Evolutionary conservation across 1,284 basidiomycete genomes (phyloP).

Genomic region (Ceratobasidium sp.): DNA sequence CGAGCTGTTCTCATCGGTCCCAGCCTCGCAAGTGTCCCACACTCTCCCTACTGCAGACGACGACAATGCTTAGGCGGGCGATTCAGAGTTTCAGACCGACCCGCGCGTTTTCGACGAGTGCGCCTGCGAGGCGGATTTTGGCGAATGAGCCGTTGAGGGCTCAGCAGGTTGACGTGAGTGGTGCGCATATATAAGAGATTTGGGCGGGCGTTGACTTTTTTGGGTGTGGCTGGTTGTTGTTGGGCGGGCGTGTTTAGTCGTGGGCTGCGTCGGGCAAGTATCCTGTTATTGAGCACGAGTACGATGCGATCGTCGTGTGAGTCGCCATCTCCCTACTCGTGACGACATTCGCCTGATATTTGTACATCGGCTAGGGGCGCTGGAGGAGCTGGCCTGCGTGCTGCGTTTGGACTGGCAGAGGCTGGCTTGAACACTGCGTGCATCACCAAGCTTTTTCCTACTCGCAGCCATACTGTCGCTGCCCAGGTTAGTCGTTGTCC

Average conservation of each 20-base stretch:
- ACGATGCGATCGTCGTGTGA: slow-evolving; percentile 96
- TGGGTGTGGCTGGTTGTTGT: not conserved
- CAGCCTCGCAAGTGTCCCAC: slow-evolving; percentile 17
- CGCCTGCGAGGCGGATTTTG: slow-evolving; percentile 69
- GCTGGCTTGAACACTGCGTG: slow-evolving; percentile 98
- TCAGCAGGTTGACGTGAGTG: slow-evolving; percentile 77
- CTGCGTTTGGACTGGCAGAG: slow-evolving; percentile 98
- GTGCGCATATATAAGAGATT: not conserved
- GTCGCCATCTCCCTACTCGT: slow-evolving; percentile 54
- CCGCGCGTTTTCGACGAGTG: slow-evolving; percentile 71
- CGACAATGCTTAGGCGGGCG: slow-evolving; percentile 16
- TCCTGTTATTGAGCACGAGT: slow-evolving; percentile 97
- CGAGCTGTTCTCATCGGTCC: not conserved
- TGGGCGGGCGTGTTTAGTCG: not conserved
- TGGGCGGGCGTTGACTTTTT: too few species aligned
- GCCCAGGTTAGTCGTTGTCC: slow-evolving; percentile 77
- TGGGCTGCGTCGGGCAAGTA: slow-evolving; percentile 55
- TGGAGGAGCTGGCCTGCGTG: slow-evolving; percentile 97
- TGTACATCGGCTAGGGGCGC: slow-evolving; percentile 73
- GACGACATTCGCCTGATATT: not conserved
- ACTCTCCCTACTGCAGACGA: slow-evolving; percentile 15
- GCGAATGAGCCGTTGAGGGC: slow-evolving; percentile 83
- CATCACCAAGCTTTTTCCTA: slow-evolving; percentile 99
- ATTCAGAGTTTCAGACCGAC: slow-evolving; percentile 23
- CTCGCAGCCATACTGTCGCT: slow-evolving; percentile 97